phyloP scores from a whole-genome alignment of 2,329 filamentous ascomycete genomes.

The Didymella keratinophila region DNA sequence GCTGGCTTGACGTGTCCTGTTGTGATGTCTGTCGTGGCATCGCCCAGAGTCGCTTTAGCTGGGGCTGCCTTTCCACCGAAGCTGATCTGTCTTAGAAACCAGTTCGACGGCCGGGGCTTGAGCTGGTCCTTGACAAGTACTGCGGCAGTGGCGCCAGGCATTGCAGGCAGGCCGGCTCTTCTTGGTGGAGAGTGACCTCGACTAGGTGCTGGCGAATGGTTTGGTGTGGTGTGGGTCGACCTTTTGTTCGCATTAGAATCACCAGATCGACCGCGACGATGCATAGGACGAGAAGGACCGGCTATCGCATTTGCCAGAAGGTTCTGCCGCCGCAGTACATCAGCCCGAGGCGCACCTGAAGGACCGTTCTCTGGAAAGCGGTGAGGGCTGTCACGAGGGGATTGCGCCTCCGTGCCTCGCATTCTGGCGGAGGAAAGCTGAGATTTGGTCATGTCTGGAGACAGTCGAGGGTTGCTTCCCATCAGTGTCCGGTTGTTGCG shows the following conservation, averaged over 20 bases:
- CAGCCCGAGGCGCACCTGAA: conserved; percentile 38
- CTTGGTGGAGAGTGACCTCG: conserved; percentile 42
- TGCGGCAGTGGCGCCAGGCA: conserved; percentile 19
- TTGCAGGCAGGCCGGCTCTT: conserved; percentile 28
- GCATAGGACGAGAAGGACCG: conserved; percentile 26
- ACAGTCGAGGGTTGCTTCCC: conserved; percentile 34
- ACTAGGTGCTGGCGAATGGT: conserved; percentile 41
- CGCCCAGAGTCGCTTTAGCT: conserved; percentile 40
- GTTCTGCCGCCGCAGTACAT: conserved; percentile 43
- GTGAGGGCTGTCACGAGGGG: conserved; percentile 30
- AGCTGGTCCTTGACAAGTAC: conserved; percentile 23
- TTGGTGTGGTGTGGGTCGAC: conserved; percentile 32
- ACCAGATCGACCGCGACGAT: conserved; percentile 38
- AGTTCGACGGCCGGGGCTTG: conserved; percentile 39
- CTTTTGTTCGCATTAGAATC: conserved; percentile 31
- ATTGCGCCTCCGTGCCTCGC: conserved; percentile 30
- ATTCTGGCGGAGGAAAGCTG: conserved; percentile 35
- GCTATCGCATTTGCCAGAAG: conserved; percentile 22
- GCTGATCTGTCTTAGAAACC: conserved; percentile 52
- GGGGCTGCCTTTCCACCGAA: conserved; percentile 45
- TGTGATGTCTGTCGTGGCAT: conserved; percentile 45
- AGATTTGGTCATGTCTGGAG: conserved; percentile 35
- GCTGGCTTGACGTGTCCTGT: conserved; percentile 45
- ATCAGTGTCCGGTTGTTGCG: conserved; percentile 35
- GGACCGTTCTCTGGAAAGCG: conserved; percentile 23